These are phyloP conservation scores for Prunus mume DNA, from an alignment of 306 rosid species.

Conservation along the genomic window DNA sequence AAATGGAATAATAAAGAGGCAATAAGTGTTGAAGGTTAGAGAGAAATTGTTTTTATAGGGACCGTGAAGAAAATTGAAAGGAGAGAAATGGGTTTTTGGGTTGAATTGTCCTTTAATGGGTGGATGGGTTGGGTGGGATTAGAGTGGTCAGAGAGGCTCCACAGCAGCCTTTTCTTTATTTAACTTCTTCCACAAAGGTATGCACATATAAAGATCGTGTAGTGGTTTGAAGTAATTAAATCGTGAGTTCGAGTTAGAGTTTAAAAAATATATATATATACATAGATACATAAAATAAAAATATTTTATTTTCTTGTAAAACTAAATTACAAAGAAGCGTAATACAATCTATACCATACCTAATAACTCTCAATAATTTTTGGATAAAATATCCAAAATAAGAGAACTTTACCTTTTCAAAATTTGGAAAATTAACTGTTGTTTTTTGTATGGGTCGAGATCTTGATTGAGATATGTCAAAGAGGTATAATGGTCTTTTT, in stretches of 20 bases:
- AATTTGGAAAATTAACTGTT: background rate
- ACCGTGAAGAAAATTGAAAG: background rate
- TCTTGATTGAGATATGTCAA: no score
- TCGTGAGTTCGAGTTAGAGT: rapidly evolving
- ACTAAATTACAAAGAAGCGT: background rate
- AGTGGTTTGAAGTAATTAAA: no score
- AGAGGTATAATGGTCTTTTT: no score
- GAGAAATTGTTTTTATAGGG: background rate
- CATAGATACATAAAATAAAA: background rate
- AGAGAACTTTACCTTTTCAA: background rate
- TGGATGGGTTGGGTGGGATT: constrained; percentile 1
- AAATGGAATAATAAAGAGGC: constrained; percentile 1
- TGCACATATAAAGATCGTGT: rapidly evolving
- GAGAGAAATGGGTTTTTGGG: background rate
- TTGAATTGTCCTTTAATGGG: background rate
- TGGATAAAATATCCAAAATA: background rate
- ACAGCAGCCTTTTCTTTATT: constrained; percentile 3
- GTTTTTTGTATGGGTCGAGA: no score
- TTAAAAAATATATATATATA: no score
- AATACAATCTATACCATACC: background rate
- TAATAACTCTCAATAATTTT: background rate
- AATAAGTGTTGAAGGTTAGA: background rate
- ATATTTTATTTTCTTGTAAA: background rate
- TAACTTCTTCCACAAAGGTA: background rate
- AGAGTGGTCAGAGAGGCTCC: constrained; percentile 4